Evolutionary conservation across 176 grass and related monocot species (phyloP), one percentile per base, ranked within the genome.

Genomic region (bread wheat (Triticum aestivum)): DNA sequence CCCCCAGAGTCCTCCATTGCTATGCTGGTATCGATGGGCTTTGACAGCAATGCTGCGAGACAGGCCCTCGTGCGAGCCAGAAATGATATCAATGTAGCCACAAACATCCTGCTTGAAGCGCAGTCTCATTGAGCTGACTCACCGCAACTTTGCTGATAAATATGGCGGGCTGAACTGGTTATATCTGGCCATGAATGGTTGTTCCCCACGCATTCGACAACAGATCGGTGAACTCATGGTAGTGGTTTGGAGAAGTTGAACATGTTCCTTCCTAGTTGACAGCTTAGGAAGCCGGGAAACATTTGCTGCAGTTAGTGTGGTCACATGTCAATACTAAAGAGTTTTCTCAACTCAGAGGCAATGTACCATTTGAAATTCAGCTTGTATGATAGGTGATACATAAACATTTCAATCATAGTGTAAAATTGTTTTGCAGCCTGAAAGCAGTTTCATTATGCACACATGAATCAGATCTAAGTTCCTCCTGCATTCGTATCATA

Each of bases 21-120:
- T 80, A 93, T 77, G 68, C 86, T 99, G 52, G 87, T 96, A 61
- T 96, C 97, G 6, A 99, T 99, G 97, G 97, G 97, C 52, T 99
- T 99, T 70, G 92, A 99, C 61, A 83, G 67, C 69, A 94, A 86
- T 85, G 89, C 83, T 56, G 97, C 97, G 56, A 94, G 97, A 61
- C 94, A 93, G 65, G 97, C 97, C 21, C 88, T 99, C 5, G 70
- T 89, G 77, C 90, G 82, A 84, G 94, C 97, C 9, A 86, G 92
- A 76, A 99, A 99, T 82, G 97, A 99, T 82, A 80, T 99, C 35
- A 93, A 94, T 87, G 85, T 68, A 58, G 97, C 97, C 17, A 99
- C 97, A 13, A 96, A 96, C 84, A 99, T 99, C 88, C 90, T 99
- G 56, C 88, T 99, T 72, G 97, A 96, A 96, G 87, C 94, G 4